Conservation (phyloP, 208 protist species). For the Crithidia acanthocephali region DNA sequence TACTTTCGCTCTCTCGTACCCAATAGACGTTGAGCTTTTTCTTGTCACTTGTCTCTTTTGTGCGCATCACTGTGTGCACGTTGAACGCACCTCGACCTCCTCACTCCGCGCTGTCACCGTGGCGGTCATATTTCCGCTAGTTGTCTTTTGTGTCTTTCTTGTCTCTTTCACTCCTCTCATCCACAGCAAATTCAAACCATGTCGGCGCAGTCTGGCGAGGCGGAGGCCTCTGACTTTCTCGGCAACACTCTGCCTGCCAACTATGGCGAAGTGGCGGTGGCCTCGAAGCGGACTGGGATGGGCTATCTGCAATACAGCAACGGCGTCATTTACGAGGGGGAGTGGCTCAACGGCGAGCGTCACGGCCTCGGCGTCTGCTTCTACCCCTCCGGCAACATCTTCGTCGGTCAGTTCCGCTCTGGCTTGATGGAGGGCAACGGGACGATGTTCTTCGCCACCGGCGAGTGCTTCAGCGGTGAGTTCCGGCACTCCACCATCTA, state of each 20-base stretch:
- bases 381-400: slow-evolving; percentile 70
- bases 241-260: slow-evolving; percentile 19
- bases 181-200: too few species aligned
- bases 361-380: slow-evolving; percentile 66
- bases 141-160: too few species aligned
- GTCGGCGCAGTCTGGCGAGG: neutral
- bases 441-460: slow-evolving; percentile 58
- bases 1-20: too few species aligned
- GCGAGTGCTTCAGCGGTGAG: slow-evolving; percentile 61
- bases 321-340: slow-evolving; percentile 66
- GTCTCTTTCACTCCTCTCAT: neutral
- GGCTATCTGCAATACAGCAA: slow-evolving; percentile 41
- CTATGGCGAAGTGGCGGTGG: slow-evolving; percentile 13
- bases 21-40: too few species aligned
- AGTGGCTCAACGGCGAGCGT: slow-evolving; percentile 42
- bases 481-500: slow-evolving; percentile 44
- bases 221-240: slow-evolving; percentile 19
- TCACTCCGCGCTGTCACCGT: too few species aligned
- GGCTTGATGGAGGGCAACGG: slow-evolving; percentile 64
- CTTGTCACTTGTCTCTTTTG: too few species aligned
- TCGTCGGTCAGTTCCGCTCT: slow-evolving; percentile 50
- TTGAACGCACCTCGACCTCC: too few species aligned
- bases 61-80: too few species aligned
- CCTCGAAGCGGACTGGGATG: slow-evolving; percentile 24
- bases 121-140: too few species aligned